Evolutionary conservation across 352 stramenopile genomes (phyloP).

Genomic region (Pythium rishiriense): DNA sequence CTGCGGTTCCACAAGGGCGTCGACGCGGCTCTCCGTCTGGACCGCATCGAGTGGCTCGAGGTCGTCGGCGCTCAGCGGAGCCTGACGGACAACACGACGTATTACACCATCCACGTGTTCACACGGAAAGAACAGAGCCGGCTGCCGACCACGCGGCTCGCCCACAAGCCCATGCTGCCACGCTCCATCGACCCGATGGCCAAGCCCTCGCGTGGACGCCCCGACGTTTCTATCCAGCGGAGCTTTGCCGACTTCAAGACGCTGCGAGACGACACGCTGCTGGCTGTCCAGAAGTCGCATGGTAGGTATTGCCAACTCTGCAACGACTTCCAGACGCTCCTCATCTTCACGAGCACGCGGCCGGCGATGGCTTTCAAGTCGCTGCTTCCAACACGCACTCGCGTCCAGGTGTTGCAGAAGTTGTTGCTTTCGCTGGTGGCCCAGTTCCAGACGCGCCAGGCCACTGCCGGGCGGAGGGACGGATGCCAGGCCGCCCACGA

Average conservation of each 20-base stretch:
- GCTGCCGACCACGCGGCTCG: background rate
- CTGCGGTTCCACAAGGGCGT: slow-evolving; percentile 7
- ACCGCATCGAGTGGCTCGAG: slow-evolving; percentile 16
- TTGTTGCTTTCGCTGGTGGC: background rate
- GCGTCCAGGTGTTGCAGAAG: slow-evolving; percentile 2
- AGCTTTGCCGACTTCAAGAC: slow-evolving; percentile 15
- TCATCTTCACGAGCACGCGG: slow-evolving; percentile 10
- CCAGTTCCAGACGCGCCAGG: slow-evolving; percentile 3
- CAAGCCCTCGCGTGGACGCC: slow-evolving; percentile 5
- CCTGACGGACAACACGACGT: background rate
- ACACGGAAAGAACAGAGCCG: slow-evolving; percentile 7
- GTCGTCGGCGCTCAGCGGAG: background rate
- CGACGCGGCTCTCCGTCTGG: slow-evolving; percentile 4
- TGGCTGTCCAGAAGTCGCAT: slow-evolving; percentile 2
- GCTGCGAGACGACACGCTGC: background rate
- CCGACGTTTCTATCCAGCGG: slow-evolving; percentile 1
- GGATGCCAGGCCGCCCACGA: slow-evolving; percentile 11
- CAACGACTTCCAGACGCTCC: slow-evolving; percentile 8
- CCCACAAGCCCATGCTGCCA: background rate
- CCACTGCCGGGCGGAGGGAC: background rate
- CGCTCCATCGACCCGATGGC: background rate
- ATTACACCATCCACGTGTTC: slow-evolving; percentile 19
- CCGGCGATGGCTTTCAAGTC: background rate
- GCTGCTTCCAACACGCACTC: background rate
- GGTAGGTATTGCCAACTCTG: slow-evolving; percentile 10